Conservation (phyloP, 345 rosid species). For the Eucalyptus shirleyi region DNA sequence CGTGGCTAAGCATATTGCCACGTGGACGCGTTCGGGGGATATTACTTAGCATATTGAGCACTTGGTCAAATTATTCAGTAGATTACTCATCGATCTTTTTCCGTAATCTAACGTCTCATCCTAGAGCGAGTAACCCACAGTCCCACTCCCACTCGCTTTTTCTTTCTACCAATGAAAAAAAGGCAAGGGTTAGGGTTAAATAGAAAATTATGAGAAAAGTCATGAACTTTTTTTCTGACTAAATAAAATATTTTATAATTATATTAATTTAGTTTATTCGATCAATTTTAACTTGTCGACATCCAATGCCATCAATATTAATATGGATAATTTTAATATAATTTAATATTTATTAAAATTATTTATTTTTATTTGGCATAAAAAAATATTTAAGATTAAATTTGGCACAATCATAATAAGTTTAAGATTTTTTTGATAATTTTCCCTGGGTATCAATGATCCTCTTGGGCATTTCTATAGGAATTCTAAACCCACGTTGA, state of each 20-base stretch:
- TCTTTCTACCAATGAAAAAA: background rate
- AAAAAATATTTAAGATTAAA: too few species aligned
- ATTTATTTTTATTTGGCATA: too few species aligned
- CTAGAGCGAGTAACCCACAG: background rate
- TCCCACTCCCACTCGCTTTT: background rate
- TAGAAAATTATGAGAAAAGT: too few species aligned
- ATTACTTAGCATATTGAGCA: background rate
- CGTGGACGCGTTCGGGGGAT: background rate
- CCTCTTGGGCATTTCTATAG: background rate
- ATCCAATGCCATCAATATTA: too few species aligned
- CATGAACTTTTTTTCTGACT: too few species aligned
- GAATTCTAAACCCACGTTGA: accelerated
- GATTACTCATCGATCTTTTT: background rate
- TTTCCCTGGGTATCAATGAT: accelerated
- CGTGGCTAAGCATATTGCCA: background rate
- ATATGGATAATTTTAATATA: too few species aligned
- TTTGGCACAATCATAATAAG: background rate
- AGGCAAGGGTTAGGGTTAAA: background rate
- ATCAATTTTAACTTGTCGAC: too few species aligned
- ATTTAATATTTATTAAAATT: too few species aligned
- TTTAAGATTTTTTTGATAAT: accelerated
- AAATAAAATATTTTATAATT: too few species aligned
- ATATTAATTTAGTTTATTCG: too few species aligned
- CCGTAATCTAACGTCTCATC: background rate
- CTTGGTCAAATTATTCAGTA: background rate